Evolutionary conservation across 331 rosid species (phyloP).

Genomic region (Malus hybrid): DNA sequence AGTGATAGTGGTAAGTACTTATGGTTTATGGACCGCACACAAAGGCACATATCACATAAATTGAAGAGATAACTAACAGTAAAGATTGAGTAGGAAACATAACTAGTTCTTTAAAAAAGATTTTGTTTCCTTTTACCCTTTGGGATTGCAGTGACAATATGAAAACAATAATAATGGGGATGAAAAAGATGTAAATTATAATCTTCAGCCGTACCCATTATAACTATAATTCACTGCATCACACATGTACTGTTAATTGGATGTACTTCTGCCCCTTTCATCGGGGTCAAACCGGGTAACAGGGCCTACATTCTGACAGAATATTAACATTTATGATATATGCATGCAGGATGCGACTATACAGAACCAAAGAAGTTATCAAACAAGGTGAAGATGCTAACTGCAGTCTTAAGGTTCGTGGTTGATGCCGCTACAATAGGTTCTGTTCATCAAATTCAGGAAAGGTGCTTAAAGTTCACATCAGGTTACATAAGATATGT

Average conservation of each 20-base stretch:
- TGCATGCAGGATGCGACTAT: conserved; percentile 32
- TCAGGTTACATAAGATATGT: conserved; percentile 39
- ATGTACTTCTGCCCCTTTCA: not conserved
- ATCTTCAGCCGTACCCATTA: not conserved
- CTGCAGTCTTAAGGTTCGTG: conserved; percentile 65
- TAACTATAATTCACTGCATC: not conserved
- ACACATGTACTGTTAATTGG: not conserved
- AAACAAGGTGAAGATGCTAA: conserved; percentile 62
- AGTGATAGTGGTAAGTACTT: conserved; percentile 35
- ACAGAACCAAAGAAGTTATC: conserved; percentile 27
- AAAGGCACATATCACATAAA: conserved; percentile 4
- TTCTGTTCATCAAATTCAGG: conserved; percentile 42
- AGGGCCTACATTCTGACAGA: not conserved
- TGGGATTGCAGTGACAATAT: not conserved
- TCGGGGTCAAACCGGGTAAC: not conserved
- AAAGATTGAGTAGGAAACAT: not conserved
- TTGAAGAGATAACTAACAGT: not conserved
- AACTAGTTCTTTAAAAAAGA: not conserved
- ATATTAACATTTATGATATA: conserved; percentile 8
- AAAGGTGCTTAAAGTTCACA: conserved; percentile 47
- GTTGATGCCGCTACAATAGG: conserved; percentile 51
- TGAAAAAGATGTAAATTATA: not conserved
- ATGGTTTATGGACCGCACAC: not conserved
- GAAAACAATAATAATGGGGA: not conserved
- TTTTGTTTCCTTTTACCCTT: not conserved